Base-by-base conservation (phyloP, 345 rosid genomes). In the Camelina neglecta region DNA sequence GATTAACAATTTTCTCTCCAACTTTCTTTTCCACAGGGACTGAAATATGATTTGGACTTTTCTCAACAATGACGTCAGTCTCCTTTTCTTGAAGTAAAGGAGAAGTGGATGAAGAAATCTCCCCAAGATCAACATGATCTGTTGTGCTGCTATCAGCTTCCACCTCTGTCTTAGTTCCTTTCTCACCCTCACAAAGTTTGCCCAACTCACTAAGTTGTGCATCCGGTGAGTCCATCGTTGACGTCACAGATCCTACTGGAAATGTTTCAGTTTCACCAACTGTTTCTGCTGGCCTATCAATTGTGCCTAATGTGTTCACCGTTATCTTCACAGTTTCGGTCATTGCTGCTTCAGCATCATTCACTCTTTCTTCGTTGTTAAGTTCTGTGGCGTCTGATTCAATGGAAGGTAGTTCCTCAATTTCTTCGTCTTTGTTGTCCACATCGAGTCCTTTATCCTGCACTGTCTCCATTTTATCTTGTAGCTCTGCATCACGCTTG, bases 211-310 rank as follows among this genome's bases (percentile, higher is more conserved):
- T 44, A 65, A 74, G 72, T 18, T 67, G 81, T 75, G 41, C 80
- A 71, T 70, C 77, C 11, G 61, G 60, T 59, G 57, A 48, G 15
- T 63, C 80, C 71, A 76, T 42, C 20, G 75, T 54, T n/a, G 79
- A 65, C 63, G 88, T 81, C 55, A 7, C 77, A 70, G 75, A 45
- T 15, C 63, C 77, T 42, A 87, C 6, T 6, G 90, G 96, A 68
- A 87, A 87, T 31, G 88, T 80, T 77, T 87, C 90, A 10, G 81
- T 84, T 29, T 29, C 31, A 29, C 31, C 31, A 48, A 76, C 86
- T 45, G 73, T 65, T 70, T 79, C 65, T 67, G 44, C 59, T 35
- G 67, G 54, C 44, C 72, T 29, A 50, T 67, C 82, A 75, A 53
- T 55, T 75, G 72, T 1, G 33, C 51, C 64, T 45, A 36, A 33